Evolutionary conservation across 352 stramenopile genomes (phyloP).

Genomic region (Globisporangium sylvaticum): DNA sequence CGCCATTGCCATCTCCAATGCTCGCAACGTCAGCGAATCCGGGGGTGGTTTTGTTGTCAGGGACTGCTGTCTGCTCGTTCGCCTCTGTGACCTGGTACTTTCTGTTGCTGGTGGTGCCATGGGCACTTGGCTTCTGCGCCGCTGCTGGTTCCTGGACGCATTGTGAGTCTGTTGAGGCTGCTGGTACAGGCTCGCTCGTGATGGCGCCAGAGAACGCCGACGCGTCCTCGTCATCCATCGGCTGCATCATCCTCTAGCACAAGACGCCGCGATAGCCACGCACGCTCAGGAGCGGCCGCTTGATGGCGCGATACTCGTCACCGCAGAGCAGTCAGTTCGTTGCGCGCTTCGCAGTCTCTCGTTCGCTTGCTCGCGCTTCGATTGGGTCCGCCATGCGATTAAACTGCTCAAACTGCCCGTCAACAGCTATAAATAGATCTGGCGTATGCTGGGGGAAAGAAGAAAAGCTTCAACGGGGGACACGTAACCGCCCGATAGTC

Average conservation of each 20-base stretch:
- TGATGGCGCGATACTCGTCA: background rate
- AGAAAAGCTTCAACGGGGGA: background rate
- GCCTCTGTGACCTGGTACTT: constrained; percentile 3
- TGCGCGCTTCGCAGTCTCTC: background rate
- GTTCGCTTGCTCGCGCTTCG: too few relatives aligned
- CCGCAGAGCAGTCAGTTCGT: background rate
- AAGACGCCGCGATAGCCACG: background rate
- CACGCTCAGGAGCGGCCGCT: background rate
- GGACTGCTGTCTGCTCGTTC: background rate
- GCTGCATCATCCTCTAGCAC: constrained; percentile 12
- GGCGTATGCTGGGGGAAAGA: background rate
- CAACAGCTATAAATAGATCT: background rate
- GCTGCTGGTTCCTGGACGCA: background rate
- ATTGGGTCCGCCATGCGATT: background rate
- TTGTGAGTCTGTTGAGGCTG: background rate
- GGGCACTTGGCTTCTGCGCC: background rate
- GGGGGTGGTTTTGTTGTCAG: background rate
- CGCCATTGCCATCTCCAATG: background rate
- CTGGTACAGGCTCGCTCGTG: background rate
- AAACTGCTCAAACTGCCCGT: too few relatives aligned
- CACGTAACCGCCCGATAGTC: background rate
- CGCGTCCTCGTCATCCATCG: constrained; percentile 1
- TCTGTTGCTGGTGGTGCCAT: background rate
- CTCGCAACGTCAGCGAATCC: background rate
- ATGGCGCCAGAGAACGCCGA: background rate